A percentile compares a stretch with the other conserved stretches of the same genome.
Evolutionary conservation across 2,329 filamentous ascomycete genomes (phyloP).

Genomic region (Sarocladium kiliense): DNA sequence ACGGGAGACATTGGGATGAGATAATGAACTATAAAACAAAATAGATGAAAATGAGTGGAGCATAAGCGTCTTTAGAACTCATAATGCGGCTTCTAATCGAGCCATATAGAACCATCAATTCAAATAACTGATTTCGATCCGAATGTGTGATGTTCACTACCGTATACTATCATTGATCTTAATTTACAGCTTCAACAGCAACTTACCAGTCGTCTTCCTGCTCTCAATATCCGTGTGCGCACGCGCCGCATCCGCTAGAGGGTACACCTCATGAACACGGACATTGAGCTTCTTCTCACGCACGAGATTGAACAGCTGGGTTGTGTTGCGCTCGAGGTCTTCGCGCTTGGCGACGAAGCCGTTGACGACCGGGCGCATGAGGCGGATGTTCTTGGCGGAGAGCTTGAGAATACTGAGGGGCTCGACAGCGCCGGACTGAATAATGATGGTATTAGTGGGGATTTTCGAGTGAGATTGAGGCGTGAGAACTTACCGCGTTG

Average conservation of each 20-base stretch:
- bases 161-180: not conserved
- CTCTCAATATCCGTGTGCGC: slow-evolving; percentile 78
- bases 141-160: too few relatives aligned
- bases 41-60: not conserved
- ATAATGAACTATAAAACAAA: not conserved
- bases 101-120: not conserved
- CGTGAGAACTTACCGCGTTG: slow-evolving; percentile 57
- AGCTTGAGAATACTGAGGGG: slow-evolving; percentile 56
- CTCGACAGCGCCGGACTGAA: slow-evolving; percentile 63
- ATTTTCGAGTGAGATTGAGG: not conserved
- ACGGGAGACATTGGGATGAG: not conserved
- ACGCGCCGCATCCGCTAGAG: slow-evolving; percentile 63
- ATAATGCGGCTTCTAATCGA: not conserved
- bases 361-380: slow-evolving; percentile 70
- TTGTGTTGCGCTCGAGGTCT: slow-evolving; percentile 65
- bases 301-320: slow-evolving; percentile 70
- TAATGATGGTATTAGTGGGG: not conserved
- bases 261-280: slow-evolving; percentile 71
- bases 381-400: slow-evolving; percentile 67
- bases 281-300: slow-evolving; percentile 64
- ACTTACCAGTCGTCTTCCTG: slow-evolving; percentile 77
- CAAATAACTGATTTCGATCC: too few relatives aligned
- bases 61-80: not conserved
- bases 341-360: slow-evolving; percentile 65
- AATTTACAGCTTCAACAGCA: slow-evolving; percentile 51